Evolutionary conservation across 1,139 yeast genomes (phyloP).

Genomic region (Geotrichum australiense): DNA sequence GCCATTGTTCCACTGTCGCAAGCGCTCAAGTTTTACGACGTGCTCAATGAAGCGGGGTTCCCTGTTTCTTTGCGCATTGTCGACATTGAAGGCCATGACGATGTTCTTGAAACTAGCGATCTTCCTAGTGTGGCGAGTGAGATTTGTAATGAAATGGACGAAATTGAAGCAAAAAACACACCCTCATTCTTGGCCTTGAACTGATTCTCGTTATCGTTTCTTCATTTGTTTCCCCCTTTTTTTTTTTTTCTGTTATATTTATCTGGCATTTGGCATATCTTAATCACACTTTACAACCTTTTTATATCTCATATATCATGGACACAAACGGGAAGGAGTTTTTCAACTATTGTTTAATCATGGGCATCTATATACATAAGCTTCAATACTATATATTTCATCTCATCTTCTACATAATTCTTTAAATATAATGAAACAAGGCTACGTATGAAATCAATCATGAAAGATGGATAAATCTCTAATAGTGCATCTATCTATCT

Average conservation of each 20-base stretch:
- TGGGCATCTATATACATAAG: too few species aligned
- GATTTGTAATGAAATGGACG: constrained; percentile 19
- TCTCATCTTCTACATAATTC: too few species aligned
- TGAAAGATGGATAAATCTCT: too few species aligned
- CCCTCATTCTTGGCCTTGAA: constrained; percentile 5
- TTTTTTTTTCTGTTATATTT: not conserved
- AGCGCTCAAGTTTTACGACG: constrained; percentile 20
- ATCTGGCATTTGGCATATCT: too few species aligned
- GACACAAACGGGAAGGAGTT: too few species aligned
- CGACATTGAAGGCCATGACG: constrained; percentile 20
- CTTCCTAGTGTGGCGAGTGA: constrained; percentile 18
- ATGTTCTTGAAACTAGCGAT: constrained; percentile 21
- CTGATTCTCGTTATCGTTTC: not conserved
- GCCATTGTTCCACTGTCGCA: constrained; percentile 20
- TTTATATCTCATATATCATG: too few species aligned
- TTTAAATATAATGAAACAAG: too few species aligned
- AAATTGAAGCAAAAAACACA: constrained; percentile 11
- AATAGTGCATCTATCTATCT: too few species aligned
- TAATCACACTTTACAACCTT: too few species aligned
- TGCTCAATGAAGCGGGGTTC: constrained; percentile 19
- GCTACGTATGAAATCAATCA: too few species aligned
- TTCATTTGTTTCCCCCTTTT: not conserved
- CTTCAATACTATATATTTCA: too few species aligned
- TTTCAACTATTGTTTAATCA: too few species aligned
- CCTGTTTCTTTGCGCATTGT: constrained; percentile 17